Evolutionary conservation across 2,329 filamentous ascomycete species (phyloP), one percentile per base, ranked within the genome.

Genomic region (Tolypocladium tundrense): DNA sequence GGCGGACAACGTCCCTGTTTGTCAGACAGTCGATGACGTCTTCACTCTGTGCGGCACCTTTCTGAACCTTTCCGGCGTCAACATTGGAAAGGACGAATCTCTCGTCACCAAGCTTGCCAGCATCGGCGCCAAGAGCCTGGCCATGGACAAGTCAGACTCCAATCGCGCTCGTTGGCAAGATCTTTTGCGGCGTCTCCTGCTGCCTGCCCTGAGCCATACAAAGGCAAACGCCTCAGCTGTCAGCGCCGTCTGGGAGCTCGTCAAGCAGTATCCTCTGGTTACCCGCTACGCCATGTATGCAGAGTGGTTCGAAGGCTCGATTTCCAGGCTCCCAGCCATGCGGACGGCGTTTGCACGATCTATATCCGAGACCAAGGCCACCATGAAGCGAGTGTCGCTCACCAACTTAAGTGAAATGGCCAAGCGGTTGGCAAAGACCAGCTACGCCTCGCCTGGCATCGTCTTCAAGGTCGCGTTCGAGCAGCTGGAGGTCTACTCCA

Each of bases 401-500:
- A 91, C 90, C 21, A 97, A 96, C 67, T 82, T 93, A 24, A 82
- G 87, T 55, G 84, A 87, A 53, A 96, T 96, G 85, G 91, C 92
- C 53, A 87, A 92, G 68, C 85, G 87, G 42, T 80, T 99, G 37
- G 92, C 93, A 10, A 97, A 97, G 73, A 88, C 92, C n/a, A 91
- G 92, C 33, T 89, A 91, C 66, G 87, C 91, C 1, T 94, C 91
- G 50, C 95, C 94, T 1, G 93, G 93, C 33, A 82, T 96, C 58
- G 92, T 97, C 31, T 96, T 97, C 75, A 86, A 86, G 66, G 88
- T 93, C 58, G 91, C 92, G 8, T 84, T 99, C 59, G 87, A 87
- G 61, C 92, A 97, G 71, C 90, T 97, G 59, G 92, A 99, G 72
- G 87, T 88, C 0, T 99, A 99, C 70, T 89, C 88, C 69, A 99